Percentiles rank a stretch among this genome's conserved stretches.
phyloP scores from a whole-genome alignment of 2,329 filamentous ascomycete species.

The Alternaria consortialis region DNA sequence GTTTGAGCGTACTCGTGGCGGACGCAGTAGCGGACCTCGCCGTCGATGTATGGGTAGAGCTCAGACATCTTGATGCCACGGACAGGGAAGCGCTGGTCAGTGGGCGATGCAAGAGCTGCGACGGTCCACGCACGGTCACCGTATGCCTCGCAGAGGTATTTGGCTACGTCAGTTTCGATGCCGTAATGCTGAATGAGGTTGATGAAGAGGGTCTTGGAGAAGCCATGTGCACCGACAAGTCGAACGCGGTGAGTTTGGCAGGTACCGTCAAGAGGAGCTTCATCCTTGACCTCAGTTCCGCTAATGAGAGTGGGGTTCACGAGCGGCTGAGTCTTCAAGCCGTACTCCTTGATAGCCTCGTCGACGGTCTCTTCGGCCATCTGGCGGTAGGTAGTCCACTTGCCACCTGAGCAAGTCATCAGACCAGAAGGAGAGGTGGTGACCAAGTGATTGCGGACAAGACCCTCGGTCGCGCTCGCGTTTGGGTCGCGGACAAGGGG shows the following conservation, averaged over 20 bases:
- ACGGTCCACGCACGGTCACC: constrained; percentile 94
- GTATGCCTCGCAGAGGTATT: constrained; percentile 86
- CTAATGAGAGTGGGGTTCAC: constrained; percentile 71
- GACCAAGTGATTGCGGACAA: constrained; percentile 87
- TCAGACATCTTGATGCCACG: constrained; percentile 80
- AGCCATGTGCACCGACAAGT: constrained; percentile 84
- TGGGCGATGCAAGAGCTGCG: constrained; percentile 79
- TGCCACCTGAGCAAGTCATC: constrained; percentile 85
- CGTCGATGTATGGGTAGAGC: constrained; percentile 90
- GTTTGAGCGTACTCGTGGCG: constrained; percentile 92
- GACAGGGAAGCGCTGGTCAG: constrained; percentile 81
- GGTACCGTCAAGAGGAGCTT: constrained; percentile 72
- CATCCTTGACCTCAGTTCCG: constrained; percentile 77
- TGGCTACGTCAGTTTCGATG: constrained; percentile 89
- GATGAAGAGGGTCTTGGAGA: constrained; percentile 91
- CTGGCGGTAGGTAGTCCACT: constrained; percentile 93
- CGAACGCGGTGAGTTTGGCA: constrained; percentile 87
- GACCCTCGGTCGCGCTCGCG: constrained; percentile 83
- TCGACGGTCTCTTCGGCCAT: constrained; percentile 93
- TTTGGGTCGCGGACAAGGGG: constrained; percentile 88
- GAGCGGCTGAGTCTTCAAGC: constrained; percentile 66
- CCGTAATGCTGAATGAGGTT: constrained; percentile 94
- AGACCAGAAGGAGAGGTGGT: constrained; percentile 81
- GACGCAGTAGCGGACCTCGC: constrained; percentile 88
- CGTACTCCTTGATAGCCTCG: constrained; percentile 75